Evolutionary conservation across 495 filamentous ascomycete genomes (phyloP), one percentile per base, ranked within the genome.

Genomic region (Penicillium silybi): DNA sequence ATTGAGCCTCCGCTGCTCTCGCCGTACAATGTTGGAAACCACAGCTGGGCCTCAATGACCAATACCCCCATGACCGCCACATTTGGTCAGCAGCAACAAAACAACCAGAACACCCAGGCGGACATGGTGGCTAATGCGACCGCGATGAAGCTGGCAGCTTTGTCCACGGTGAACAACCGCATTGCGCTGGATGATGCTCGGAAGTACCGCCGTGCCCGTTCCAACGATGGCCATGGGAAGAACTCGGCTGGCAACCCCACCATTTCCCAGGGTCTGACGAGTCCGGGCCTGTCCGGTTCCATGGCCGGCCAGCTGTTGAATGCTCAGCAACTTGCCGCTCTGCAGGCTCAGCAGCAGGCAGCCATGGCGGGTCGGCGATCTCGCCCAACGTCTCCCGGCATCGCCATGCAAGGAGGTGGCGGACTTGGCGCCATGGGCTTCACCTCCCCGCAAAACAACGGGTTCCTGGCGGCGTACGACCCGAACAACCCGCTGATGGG

Each of bases 71-170:
- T 97, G 88, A 90, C 90, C 20, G 72, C 89, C 6, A 92, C 82
- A 46, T 98, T 98, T 67, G 83, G 70, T 54, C 67, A 68, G 16
- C 74, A 77, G 62, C 75, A 76, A 71, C 62, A 61, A 35, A 60
- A 54, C 18, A 61, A 62, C 19, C 61, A 68, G 27, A 77, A 74
- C 32, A 84, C 79, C 44, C 90, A 95, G 64, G 93, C 92, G 15
- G 95, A 98, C 60, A 97, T 98, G 92, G 89, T 98, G 48, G 93
- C 93, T 40, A 97, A 97, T 66, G 95, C 93, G 8, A 97, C 93
- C 9, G 93, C 93, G 15, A 98, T 98, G 93, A 98, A 97, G 70
- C 81, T 98, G 38, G 93, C 93, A 47, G 93, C 93, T 17, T 75
- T 98, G 34, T 97, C 92, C 10, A 98, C 93, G 4, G 93, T 98